Evolutionary conservation across 768 basidiomycete genomes (phyloP).

Genomic region (Cystoderma amianthinum): DNA sequence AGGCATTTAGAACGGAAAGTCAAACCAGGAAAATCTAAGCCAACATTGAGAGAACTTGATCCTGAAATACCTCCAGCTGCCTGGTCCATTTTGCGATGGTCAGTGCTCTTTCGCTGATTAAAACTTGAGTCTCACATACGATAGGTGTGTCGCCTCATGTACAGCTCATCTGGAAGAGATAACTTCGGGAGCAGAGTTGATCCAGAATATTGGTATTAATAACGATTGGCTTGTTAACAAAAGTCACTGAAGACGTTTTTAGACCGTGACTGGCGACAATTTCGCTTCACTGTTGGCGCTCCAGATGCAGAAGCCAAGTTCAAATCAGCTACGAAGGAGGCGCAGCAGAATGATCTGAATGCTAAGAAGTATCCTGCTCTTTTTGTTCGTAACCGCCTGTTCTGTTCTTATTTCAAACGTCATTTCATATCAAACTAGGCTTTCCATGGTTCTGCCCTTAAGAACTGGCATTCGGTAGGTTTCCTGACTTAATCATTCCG

Average conservation of each 20-base stretch:
- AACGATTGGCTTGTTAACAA: neutral
- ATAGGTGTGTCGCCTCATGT: constrained; percentile 65
- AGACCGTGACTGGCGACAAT: constrained; percentile 53
- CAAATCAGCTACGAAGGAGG: constrained; percentile 31
- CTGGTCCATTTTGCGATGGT: constrained; percentile 64
- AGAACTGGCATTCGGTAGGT: constrained; percentile 66
- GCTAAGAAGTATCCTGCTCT: constrained; percentile 38
- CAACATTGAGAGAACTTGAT: constrained; percentile 46
- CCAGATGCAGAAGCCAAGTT: constrained; percentile 70
- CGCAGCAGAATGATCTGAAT: constrained; percentile 28
- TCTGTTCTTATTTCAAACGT: neutral
- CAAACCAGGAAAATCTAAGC: constrained; percentile 43
- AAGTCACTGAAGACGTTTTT: neutral
- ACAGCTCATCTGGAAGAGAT: constrained; percentile 67
- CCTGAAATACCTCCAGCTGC: constrained; percentile 45
- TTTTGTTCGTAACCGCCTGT: constrained; percentile 23
- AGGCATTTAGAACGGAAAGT: constrained; percentile 47
- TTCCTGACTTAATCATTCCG: too few species aligned
- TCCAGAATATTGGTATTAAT: constrained; percentile 43
- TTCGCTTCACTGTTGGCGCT: constrained; percentile 63
- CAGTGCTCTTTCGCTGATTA: constrained; percentile 4
- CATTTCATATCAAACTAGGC: constrained; percentile 29
- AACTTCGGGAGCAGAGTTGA: constrained; percentile 40
- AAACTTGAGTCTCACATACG: constrained; percentile 1
- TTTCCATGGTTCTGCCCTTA: constrained; percentile 60